Evolutionary conservation across 1,284 basidiomycete species (phyloP).

Genomic region (Ustanciosporium gigantosporum): DNA sequence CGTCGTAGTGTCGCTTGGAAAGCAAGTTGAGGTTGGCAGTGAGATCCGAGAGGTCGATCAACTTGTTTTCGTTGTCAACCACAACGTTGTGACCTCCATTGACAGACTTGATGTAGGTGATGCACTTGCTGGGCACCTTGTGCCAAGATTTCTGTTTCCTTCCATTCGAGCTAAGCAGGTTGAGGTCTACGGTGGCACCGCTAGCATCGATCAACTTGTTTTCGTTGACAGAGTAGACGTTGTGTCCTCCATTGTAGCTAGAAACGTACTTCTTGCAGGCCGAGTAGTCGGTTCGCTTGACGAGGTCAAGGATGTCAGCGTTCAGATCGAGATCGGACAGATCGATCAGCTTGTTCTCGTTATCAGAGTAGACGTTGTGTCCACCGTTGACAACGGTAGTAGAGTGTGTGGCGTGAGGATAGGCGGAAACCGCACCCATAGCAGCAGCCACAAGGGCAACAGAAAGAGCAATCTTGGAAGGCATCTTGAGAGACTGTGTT

Average conservation of each 20-base stretch:
- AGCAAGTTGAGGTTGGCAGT: constrained; percentile 12
- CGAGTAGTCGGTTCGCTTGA: constrained; percentile 24
- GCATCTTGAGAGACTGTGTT: constrained; percentile 15
- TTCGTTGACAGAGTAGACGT: constrained; percentile 40
- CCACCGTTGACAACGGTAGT: constrained; percentile 17
- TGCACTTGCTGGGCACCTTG: constrained; percentile 16
- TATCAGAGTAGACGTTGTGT: constrained; percentile 25
- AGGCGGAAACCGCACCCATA: constrained; percentile 33
- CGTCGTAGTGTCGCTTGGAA: constrained; percentile 9
- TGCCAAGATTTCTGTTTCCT: constrained; percentile 20
- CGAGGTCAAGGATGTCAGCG: constrained; percentile 24
- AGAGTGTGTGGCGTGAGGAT: constrained; percentile 11
- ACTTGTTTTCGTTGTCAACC: constrained; percentile 37
- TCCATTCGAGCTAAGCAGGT: constrained; percentile 22
- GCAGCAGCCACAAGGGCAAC: constrained; percentile 27
- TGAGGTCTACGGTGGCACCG: constrained; percentile 30
- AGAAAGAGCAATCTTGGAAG: constrained; percentile 39
- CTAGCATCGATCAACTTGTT: constrained; percentile 39
- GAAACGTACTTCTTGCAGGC: constrained; percentile 38
- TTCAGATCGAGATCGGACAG: constrained; percentile 9
- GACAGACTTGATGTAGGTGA: constrained; percentile 39
- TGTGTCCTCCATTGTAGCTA: constrained; percentile 41
- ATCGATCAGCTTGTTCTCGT: constrained; percentile 36
- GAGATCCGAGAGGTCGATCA: constrained; percentile 31
- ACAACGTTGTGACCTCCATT: constrained; percentile 42